A percentile compares a stretch with the other conserved stretches of the same genome.
Evolutionary conservation across 2,329 filamentous ascomycete genomes (phyloP).

Genomic region (Colletotrichum godetiae): DNA sequence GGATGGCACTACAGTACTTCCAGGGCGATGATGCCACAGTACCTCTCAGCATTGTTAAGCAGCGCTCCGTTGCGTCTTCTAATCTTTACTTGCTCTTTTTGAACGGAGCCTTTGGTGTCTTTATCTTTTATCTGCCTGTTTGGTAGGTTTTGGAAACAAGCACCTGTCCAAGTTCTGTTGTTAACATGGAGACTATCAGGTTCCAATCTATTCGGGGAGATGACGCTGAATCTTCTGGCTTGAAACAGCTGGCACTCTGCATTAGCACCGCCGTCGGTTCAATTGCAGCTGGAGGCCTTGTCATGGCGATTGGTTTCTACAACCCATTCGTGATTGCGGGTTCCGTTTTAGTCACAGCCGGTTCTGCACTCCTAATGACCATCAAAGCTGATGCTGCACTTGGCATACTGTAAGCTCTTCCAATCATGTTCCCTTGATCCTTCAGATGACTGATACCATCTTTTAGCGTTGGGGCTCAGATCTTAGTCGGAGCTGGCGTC

Average conservation of each 20-base stretch:
- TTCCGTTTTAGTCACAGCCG: slow-evolving; percentile 12
- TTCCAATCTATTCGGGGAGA: slow-evolving; percentile 57
- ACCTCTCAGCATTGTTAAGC: slow-evolving; percentile 41
- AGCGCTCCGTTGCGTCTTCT: neutral
- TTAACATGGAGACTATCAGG: neutral
- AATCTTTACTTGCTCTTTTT: neutral
- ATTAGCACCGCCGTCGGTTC: slow-evolving; percentile 48
- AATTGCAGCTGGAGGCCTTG: slow-evolving; percentile 46
- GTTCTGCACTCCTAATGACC: neutral
- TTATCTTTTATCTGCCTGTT: slow-evolving; percentile 54
- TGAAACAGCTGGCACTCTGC: slow-evolving; percentile 52
- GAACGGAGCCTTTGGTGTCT: slow-evolving; percentile 43
- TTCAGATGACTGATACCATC: neutral
- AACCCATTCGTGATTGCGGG: slow-evolving; percentile 52
- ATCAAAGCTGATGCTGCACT: neutral
- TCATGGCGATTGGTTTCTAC: slow-evolving; percentile 56
- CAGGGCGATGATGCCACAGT: slow-evolving; percentile 56
- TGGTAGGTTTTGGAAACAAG: slow-evolving; percentile 40
- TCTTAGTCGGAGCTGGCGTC: slow-evolving; percentile 53
- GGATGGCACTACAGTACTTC: slow-evolving; percentile 52
- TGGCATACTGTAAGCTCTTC: neutral
- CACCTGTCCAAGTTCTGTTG: neutral
- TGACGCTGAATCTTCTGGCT: slow-evolving; percentile 50
- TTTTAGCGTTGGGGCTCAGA: slow-evolving; percentile 49
- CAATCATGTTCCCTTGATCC: no score